Base-by-base conservation (phyloP, 2,329 filamentous ascomycete genomes). In the Orbilia ellipsospora region DNA sequence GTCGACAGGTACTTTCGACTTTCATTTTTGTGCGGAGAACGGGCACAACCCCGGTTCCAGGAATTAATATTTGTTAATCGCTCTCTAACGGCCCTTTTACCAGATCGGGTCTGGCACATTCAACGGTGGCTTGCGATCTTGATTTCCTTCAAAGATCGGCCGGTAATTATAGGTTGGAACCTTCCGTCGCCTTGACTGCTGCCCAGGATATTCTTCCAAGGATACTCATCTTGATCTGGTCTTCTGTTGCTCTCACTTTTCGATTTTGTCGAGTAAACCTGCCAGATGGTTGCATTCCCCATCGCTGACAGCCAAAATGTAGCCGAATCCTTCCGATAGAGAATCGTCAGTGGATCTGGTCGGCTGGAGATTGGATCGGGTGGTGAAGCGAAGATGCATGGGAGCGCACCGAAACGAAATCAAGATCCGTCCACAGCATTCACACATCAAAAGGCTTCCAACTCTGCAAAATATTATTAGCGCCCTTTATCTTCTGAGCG, bases 131-230 rank as follows among this genome's bases (percentile, higher is more conserved):
- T 75, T 75, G 45, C 70, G 70, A 75, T 75, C 70, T 75, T 75
- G 70, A 75, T 75, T 75, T 75, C 70, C 70, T 75, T 48, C 70
- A 75, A 69, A 75, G 70, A 75, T 75, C 70, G 70, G 70, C 59
- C 63, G 59, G 70, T 75, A 75, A 75, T 65, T 68, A 75, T 68
- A 75, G 57, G 70, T 75, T 75, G 70, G 70, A 75, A 75, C 70
- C 64, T 75, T 75, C 70, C 70, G 70, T 75, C 70, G 70, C 70
- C 64, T 65, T 75, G 57, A 75, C 59, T 52, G 64, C 61, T 68
- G 54, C 51, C 69, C 62, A 73, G 69, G 69, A 73, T 54, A 23
- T 23, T 10, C 16, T 15, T 55, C 16, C 56, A 44, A 28, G 48
- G 51, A 23, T 23, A 23, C 23, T 23, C 23, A 23, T 23, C 20